phyloP scores from a whole-genome alignment of 2,329 filamentous ascomycete genomes.

The Trichoderma sp. region DNA sequence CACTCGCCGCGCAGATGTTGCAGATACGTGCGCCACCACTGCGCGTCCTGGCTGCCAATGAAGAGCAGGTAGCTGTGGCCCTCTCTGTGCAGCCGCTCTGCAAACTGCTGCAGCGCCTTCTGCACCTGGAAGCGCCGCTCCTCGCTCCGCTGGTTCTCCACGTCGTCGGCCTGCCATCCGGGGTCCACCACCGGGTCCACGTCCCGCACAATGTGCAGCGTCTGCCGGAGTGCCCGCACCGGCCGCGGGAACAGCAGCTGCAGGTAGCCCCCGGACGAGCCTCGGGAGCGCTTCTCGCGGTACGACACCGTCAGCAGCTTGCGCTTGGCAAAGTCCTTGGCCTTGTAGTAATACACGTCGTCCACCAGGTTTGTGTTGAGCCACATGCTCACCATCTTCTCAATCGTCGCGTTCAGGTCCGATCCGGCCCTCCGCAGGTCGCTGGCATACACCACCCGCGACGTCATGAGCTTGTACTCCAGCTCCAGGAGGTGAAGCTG shows the following conservation, averaged over 20 bases:
- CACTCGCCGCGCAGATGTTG: constrained; percentile 28
- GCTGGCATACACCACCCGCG: constrained; percentile 30
- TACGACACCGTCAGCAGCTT: constrained; percentile 21
- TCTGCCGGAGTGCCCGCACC: constrained; percentile 25
- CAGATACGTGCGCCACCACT: constrained; percentile 29
- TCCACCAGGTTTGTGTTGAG: constrained; percentile 30
- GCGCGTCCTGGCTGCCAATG: constrained; percentile 27
- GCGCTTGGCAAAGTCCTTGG: constrained; percentile 29
- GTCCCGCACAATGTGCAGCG: constrained; percentile 29
- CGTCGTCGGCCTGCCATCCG: constrained; percentile 26
- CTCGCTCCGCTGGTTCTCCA: constrained; percentile 26
- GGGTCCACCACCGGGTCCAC: constrained; percentile 29
- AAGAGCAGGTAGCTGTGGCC: constrained; percentile 28
- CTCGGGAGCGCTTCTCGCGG: constrained; percentile 25
- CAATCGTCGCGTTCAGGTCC: constrained; percentile 25
- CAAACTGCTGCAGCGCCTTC: constrained; percentile 25
- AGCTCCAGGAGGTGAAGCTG: constrained; percentile 30
- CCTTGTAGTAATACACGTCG: constrained; percentile 30
- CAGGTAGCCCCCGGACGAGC: constrained; percentile 22
- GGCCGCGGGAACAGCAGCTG: constrained; percentile 25
- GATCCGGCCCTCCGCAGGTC: constrained; percentile 24
- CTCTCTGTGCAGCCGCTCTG: constrained; percentile 23
- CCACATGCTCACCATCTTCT: constrained; percentile 30
- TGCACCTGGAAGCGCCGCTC: constrained; percentile 23
- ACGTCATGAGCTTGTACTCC: constrained; percentile 31